Conservation (phyloP, 2,329 filamentous ascomycete species). For the Shiraia sp. region DNA sequence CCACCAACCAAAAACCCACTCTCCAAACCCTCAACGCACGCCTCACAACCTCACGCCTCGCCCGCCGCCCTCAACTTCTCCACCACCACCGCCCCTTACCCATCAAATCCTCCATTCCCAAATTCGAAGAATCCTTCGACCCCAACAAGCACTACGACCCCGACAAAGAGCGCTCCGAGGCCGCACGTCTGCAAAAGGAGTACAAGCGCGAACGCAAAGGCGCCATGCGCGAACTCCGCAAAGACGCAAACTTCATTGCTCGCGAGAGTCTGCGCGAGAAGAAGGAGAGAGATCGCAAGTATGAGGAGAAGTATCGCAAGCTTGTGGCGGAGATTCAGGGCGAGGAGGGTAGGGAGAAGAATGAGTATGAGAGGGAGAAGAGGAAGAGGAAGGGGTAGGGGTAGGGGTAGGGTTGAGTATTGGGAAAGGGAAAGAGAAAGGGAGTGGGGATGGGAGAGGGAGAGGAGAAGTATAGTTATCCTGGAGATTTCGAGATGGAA, state of each 20-base stretch:
- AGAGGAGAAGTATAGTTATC: too few species aligned
- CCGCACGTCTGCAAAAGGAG: slow-evolving; percentile 82
- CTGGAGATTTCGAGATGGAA: too few species aligned
- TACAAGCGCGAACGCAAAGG: slow-evolving; percentile 96
- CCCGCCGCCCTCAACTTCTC: slow-evolving; percentile 78
- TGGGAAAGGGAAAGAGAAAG: too few species aligned
- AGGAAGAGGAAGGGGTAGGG: slow-evolving; percentile 55
- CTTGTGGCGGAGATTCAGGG: slow-evolving; percentile 94
- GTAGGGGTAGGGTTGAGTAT: neutral
- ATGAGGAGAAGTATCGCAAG: slow-evolving; percentile 94
- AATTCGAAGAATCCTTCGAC: slow-evolving; percentile 95
- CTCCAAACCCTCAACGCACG: slow-evolving; percentile 66
- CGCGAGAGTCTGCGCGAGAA: slow-evolving; percentile 88
- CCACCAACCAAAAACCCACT: slow-evolving; percentile 47
- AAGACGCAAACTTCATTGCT: slow-evolving; percentile 92
- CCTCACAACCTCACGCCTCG: slow-evolving; percentile 64
- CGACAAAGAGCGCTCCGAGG: slow-evolving; percentile 83
- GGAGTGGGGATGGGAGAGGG: too few species aligned
- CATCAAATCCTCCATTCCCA: slow-evolving; percentile 86
- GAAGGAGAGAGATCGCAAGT: slow-evolving; percentile 88
- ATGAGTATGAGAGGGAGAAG: slow-evolving; percentile 88
- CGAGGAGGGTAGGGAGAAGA: slow-evolving; percentile 83
- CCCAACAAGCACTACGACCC: slow-evolving; percentile 97
- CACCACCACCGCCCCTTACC: slow-evolving; percentile 88
- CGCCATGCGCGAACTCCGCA: slow-evolving; percentile 88